These are phyloP conservation scores for Prunus yedoensis DNA, from an alignment of 331 rosid species.

Conservation along the genomic window DNA sequence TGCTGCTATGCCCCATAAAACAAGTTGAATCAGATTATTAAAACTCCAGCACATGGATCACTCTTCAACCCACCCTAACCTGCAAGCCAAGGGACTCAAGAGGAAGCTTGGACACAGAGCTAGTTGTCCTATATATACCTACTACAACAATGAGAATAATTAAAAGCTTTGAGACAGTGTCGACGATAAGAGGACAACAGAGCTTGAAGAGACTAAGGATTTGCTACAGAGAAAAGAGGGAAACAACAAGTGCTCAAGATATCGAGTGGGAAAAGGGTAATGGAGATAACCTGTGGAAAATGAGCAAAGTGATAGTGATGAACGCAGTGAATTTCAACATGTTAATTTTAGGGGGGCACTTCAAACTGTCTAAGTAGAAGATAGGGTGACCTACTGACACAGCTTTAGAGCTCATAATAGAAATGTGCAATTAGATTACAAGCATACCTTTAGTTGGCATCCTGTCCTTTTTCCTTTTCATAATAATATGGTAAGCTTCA, in stretches of 20 bases:
- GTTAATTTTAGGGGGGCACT: neutral
- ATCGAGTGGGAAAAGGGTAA: neutral
- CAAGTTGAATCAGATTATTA: neutral
- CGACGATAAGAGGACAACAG: constrained; percentile 2
- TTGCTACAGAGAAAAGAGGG: neutral
- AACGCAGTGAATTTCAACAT: neutral
- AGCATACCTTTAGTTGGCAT: constrained; percentile 1
- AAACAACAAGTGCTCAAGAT: neutral
- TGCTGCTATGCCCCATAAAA: neutral
- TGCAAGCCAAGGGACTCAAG: constrained; percentile 1
- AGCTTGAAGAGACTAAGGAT: neutral
- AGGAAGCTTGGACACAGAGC: neutral
- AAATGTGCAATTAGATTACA: neutral
- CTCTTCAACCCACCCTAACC: neutral
- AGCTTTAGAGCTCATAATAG: neutral
- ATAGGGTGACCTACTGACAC: neutral
- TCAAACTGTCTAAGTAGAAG: neutral
- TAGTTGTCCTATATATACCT: neutral
- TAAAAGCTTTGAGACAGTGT: neutral
- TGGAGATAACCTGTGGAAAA: neutral
- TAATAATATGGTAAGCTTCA: neutral
- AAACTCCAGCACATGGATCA: constrained; percentile 7
- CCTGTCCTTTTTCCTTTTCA: neutral
- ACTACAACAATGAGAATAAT: neutral
- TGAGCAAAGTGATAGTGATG: neutral